phyloP scores from a whole-genome alignment of 257 asterid genomes.

The Nemophila menziesii region DNA sequence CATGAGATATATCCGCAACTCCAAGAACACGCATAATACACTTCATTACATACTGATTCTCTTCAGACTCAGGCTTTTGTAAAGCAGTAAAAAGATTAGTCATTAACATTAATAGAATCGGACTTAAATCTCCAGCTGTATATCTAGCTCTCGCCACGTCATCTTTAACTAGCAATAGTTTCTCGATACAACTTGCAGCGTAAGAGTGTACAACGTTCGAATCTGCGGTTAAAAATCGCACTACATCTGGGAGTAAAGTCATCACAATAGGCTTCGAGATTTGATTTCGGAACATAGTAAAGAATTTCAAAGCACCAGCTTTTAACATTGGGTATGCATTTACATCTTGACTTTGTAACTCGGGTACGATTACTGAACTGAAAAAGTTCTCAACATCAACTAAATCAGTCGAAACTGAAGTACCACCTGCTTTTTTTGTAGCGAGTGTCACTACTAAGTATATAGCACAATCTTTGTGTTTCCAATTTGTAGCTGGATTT shows the following conservation, averaged over 20 bases:
- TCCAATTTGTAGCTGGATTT: conserved; percentile 79
- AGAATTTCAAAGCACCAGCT: conserved; percentile 90
- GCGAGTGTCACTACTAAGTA: conserved; percentile 88
- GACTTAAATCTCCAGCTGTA: conserved; percentile 56
- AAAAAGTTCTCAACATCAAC: conserved; percentile 79
- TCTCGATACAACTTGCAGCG: conserved; percentile 95
- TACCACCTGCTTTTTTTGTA: conserved; percentile 68
- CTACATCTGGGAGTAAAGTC: conserved; percentile 71
- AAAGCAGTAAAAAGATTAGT: conserved; percentile 71
- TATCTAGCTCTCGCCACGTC: conserved; percentile 65
- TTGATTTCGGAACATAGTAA: conserved; percentile 77
- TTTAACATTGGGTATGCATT: conserved; percentile 75
- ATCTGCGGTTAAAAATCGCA: conserved; percentile 57
- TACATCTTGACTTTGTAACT: conserved; percentile 64
- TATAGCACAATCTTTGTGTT: conserved; percentile 88
- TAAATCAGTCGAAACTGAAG: conserved; percentile 72
- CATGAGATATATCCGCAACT: conserved; percentile 55
- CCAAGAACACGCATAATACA: conserved; percentile 96
- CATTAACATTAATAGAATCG: conserved; percentile 56
- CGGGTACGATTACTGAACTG: conserved; percentile 74
- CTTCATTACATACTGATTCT: conserved; percentile 92
- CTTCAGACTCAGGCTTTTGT: conserved; percentile 90
- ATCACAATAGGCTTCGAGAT: conserved; percentile 55
- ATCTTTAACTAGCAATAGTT: conserved; percentile 77
- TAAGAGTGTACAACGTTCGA: conserved; percentile 91